Evolutionary conservation across 2,329 filamentous ascomycete genomes (phyloP), one percentile per base, ranked within the genome.

Genomic region (Myotisia sp.): DNA sequence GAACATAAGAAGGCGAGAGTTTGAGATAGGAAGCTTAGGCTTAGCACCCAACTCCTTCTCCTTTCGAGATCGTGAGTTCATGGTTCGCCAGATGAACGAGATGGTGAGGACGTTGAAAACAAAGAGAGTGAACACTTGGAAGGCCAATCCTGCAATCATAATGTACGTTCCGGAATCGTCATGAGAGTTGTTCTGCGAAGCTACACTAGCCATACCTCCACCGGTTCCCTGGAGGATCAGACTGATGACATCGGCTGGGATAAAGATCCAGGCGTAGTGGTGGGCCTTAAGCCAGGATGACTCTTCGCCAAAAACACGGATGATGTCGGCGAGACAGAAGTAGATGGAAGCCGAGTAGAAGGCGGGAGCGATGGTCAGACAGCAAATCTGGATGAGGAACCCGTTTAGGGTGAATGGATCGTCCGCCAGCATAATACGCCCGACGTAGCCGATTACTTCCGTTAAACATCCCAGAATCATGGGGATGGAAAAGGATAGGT

Each of bases 351-450:
- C 76, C 18, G 70, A 64, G 46, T 68, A 64, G 51, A 70, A 74
- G 36, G 70, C 68, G 6, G 67, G 67, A 0, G 58, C 64, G 28
- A 67, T 65, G 44, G 66, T 71, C 33, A 79, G 60, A 52, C 70
- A 75, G 40, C 68, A 59, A 42, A 78, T 76, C 48, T 80, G 71
- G n/a, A 78, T 64, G 49, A 79, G 64, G 49, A 80, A 81, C 5
- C 65, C 71, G 8, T 49, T 48, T 47, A 75, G 67, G 30, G 50
- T 59, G 47, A 74, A 79, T 0, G 73, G 71, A 44, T 79, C 69
- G 28, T 64, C 41, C 42, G 67, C 64, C 38, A 75, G 56, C 45
- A 73, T 48, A 33, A 78, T 58, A 7, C 76, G 64, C 2, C 73
- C 76, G 1, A 58, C 53, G 42, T 81, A 81, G 12, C 76, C 76